Evolutionary conservation across 2,329 filamentous ascomycete genomes (phyloP).

Genomic region (Aspergillus neoniger): DNA sequence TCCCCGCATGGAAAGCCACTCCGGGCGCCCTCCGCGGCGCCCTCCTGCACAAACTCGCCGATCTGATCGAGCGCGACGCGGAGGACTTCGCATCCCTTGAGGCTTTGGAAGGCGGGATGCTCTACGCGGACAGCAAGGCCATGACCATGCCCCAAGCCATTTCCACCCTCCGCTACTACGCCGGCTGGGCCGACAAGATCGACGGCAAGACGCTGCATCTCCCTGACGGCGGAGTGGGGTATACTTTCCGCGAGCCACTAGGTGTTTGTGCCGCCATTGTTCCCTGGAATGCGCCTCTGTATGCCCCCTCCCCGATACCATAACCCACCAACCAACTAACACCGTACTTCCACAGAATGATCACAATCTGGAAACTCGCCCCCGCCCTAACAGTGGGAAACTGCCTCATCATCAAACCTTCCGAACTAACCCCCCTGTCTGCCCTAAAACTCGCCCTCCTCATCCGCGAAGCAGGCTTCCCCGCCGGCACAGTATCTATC

Average conservation of each 20-base stretch:
- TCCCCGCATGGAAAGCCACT: constrained; percentile 28
- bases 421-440: constrained; percentile 59
- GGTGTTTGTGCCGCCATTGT: constrained; percentile 35
- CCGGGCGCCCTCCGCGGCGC: constrained; percentile 20
- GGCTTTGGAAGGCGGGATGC: constrained; percentile 28
- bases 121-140: constrained; percentile 26
- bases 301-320: constrained; percentile 1
- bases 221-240: constrained; percentile 24
- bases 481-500: constrained; percentile 59
- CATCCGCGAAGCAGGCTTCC: constrained; percentile 55
- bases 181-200: constrained; percentile 34
- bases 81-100: constrained; percentile 30
- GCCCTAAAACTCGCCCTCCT: constrained; percentile 52
- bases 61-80: constrained; percentile 30
- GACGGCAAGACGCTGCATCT: constrained; percentile 29
- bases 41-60: constrained; percentile 29
- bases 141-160: constrained; percentile 28
- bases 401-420: constrained; percentile 68
- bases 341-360: constrained; percentile 22
- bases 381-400: constrained; percentile 58
- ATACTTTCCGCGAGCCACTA: constrained; percentile 30
- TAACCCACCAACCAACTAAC: neutral
- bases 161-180: constrained; percentile 30
- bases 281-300: constrained; percentile 35
- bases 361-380: constrained; percentile 55